These are phyloP conservation scores for Peniophora sp. DNA, from an alignment of 1,284 basidiomycete genomes.

Conservation along the genomic window DNA sequence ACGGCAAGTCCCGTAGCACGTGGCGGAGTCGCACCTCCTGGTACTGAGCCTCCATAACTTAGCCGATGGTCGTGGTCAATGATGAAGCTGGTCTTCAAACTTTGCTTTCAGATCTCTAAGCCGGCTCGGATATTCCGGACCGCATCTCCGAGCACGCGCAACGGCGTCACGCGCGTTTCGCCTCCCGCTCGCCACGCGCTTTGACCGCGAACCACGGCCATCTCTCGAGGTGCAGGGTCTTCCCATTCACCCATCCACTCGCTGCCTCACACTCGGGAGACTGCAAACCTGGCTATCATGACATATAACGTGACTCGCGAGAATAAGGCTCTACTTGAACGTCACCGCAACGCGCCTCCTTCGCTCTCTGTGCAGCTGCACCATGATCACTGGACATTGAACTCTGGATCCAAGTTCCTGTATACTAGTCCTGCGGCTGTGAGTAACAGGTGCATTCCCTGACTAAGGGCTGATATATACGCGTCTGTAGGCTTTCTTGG, in stretches of 20 bases:
- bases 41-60: constrained; percentile 47
- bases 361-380: constrained; percentile 72
- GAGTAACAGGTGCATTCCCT: constrained; percentile 9
- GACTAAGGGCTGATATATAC: constrained; percentile 4
- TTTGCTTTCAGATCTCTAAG: too few species aligned
- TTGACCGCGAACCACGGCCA: too few species aligned
- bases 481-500: constrained; percentile 54
- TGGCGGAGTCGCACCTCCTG: constrained; percentile 47
- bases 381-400: constrained; percentile 71
- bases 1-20: background rate
- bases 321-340: constrained; percentile 48
- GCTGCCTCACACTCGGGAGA: too few species aligned
- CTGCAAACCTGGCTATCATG: constrained; percentile 40
- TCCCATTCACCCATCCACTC: too few species aligned
- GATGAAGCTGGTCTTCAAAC: too few species aligned
- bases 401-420: constrained; percentile 67
- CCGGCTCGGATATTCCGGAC: too few species aligned
- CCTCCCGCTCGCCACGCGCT: background rate
- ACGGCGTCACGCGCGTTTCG: background rate
- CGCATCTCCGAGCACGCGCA: background rate
- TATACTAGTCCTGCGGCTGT: constrained; percentile 75
- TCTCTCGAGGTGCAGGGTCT: too few species aligned
- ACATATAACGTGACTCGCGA: constrained; percentile 66
- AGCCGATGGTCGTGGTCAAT: background rate
- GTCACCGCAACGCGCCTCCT: constrained; percentile 45